Conservation (phyloP, 2,329 filamentous ascomycete species). For the Fusarium papillatum region DNA sequence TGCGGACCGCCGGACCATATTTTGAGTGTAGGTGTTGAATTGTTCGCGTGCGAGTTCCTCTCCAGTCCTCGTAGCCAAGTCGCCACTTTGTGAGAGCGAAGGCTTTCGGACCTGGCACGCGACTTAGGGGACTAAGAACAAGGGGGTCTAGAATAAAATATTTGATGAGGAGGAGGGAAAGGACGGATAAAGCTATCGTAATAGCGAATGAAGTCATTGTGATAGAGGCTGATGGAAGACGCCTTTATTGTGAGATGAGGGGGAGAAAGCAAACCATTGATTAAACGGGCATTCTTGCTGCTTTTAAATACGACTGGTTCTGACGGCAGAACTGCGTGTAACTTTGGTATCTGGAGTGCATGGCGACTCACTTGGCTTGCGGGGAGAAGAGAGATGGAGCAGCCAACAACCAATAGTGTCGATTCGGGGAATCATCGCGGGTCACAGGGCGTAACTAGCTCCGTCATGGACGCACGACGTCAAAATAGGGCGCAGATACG, state of each 20-base stretch:
- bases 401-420: background rate
- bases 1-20: conserved; percentile 62
- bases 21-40: conserved; percentile 58
- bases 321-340: background rate
- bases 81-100: conserved; percentile 60
- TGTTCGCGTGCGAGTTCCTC: conserved; percentile 55
- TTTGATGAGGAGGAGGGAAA: background rate
- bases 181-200: background rate
- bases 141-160: background rate
- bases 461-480: background rate
- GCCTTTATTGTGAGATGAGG: background rate
- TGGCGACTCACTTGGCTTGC: too few species aligned
- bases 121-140: background rate
- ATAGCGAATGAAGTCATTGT: background rate
- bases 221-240: background rate
- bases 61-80: conserved; percentile 59
- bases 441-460: background rate
- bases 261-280: background rate
- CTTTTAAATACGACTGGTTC: background rate
- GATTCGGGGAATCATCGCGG: background rate
- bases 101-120: background rate
- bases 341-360: too few species aligned
- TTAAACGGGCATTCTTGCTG: background rate
- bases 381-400: background rate
- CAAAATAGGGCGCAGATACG: background rate